Evolutionary conservation across 202 grass and related monocot genomes (phyloP), one percentile per base, ranked within the genome.

Genomic region (Eragrostis tef): DNA sequence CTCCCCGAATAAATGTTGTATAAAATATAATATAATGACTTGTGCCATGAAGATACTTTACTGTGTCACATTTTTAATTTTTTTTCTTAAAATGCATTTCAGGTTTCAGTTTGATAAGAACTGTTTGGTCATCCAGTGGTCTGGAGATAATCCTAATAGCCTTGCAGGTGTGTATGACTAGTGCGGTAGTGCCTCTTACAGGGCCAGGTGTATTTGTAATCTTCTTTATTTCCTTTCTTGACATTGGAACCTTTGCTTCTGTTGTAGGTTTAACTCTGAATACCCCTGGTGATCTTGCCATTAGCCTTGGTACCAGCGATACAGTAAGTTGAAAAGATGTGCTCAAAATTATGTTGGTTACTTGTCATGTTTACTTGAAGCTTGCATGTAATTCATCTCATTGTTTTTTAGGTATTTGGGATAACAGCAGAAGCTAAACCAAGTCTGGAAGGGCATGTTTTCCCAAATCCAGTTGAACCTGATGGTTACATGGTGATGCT

Each of bases 401-500:
- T 60, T 78, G 3, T 64, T 73, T 60, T n/a, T 52, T 82, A 98
- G 95, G 92, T 98, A 48, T 98, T 98, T 75, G 95, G 95, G 39
- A 98, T 98, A 79, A 94, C 92, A 83, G 82, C 68, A 5, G 86
- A 89, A 74, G 92, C 88, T 92, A 91, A 93, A 67, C 95, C 95
- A 57, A 89, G 92, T 54, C 71, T 94, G 53, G 95, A 98, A 93
- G 95, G 95, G 2, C 90, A 98, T 87, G 84, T 98, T 86, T 98
- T 98, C 24, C 92, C 92, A 66, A 98, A 94, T 34, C 92, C 92
- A 44, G 88, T 94, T 73, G 90, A 94, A 60, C 95, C 90, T 43
- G 74, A 91, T 87, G 93, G 95, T 65, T 98, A 93, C 72, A 98
- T 98, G 95, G 90, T 98, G 53, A 98, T 98, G 95, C 79, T 98